These are phyloP conservation scores for Sapria himalayana DNA, from an alignment of 345 rosid genomes.

Conservation along the genomic window DNA sequence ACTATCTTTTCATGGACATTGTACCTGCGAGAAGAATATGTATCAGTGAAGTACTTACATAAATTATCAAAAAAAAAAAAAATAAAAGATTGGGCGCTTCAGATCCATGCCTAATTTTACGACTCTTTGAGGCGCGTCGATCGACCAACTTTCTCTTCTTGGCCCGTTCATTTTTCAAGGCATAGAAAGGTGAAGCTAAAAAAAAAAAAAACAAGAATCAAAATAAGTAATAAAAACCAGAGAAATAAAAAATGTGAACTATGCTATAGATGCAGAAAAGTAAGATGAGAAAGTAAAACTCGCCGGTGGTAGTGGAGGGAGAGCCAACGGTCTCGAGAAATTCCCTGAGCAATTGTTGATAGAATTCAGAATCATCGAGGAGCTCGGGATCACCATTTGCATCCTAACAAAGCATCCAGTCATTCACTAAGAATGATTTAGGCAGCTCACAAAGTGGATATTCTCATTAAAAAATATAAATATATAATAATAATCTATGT, in stretches of 20 bases:
- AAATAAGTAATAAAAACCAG: background rate
- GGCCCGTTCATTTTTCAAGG: slow-evolving; percentile 41
- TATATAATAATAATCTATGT: too few relatives aligned
- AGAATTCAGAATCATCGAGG: slow-evolving; percentile 69
- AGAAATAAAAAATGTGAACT: background rate
- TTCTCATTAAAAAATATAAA: too few relatives aligned
- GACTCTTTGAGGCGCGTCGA: slow-evolving; percentile 72
- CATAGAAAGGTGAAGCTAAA: slow-evolving; percentile 55
- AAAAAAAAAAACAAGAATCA: slow-evolving; percentile 4
- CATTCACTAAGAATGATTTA: slow-evolving; percentile 2
- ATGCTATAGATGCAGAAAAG: background rate
- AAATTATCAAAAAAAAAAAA: background rate
- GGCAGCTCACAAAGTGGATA: too few relatives aligned
- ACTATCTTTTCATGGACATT: slow-evolving; percentile 62
- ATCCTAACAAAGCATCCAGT: slow-evolving; percentile 33
- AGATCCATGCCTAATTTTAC: slow-evolving; percentile 48
- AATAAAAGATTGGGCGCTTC: background rate
- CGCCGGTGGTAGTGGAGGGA: slow-evolving; percentile 60
- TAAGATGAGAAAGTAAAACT: slow-evolving; percentile 1
- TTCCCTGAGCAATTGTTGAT: slow-evolving; percentile 67
- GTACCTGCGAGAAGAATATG: slow-evolving; percentile 37
- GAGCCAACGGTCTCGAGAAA: slow-evolving; percentile 61
- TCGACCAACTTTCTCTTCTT: slow-evolving; percentile 83
- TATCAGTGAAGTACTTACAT: background rate
- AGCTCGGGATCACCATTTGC: slow-evolving; percentile 70